Evolutionary conservation across 306 rosid genomes (phyloP), one percentile per base, ranked within the genome.

Genomic region (Sicyos edulis): DNA sequence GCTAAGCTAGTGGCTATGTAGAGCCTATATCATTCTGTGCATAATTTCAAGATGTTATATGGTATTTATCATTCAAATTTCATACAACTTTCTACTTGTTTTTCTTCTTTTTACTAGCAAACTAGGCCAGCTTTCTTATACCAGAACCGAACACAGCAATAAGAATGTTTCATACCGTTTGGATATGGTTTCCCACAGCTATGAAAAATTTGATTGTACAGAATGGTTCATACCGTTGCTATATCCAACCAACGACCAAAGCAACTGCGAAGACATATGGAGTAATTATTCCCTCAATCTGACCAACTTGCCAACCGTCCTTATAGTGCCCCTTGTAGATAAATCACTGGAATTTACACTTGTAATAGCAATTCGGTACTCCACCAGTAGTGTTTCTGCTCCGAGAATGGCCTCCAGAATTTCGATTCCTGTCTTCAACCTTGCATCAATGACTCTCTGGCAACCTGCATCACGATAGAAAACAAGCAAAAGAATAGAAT

Each of bases 371-470:
- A 77, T 76, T 37, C 71, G 45, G 40, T 20, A 49, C 55, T 54
- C 58, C 74, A 69, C 13, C 19, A 44, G 70, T 21, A 12, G 52
- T 4, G 22, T 26, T 52, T 24, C 16, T 44, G 44, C 13, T 71
- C 7, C 70, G 58, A 14, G 40, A 37, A 12, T 17, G 42, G 16
- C 70, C 56, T 68, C 54, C 54, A 50, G 53, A 62, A 60, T 75
- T 45, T 58, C 29, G 11, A 42, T 20, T 65, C 62, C 68, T 77
- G 45, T 73, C 79, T 54, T 57, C 60, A 21, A 63, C 8, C 45
- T 14, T 49, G 26, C 71, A 72, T 88, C 86, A 92, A 65, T 90
- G 98, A 77, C 98, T 92, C 88, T 92, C 98, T 21, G 98, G 96
- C 74, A 92, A 85, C 88, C 96, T 92, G 87, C 55, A 26, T 74